Evolutionary conservation across 2,329 filamentous ascomycete genomes (phyloP), one percentile per base, ranked within the genome.

Genomic region (Graphilbum fragrans): DNA sequence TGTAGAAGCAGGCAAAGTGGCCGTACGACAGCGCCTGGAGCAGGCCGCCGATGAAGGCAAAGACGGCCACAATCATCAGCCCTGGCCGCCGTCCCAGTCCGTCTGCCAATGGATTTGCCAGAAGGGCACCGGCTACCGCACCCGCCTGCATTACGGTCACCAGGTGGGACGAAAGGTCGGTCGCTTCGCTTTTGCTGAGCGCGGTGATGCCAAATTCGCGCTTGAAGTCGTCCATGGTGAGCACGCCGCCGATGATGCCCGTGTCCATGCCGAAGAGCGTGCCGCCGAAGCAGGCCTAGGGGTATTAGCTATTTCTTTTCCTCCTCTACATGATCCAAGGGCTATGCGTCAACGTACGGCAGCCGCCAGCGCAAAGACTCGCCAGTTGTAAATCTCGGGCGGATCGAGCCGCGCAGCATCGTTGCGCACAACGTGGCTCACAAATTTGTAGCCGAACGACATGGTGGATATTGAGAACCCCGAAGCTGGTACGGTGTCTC

Each of bases 341-440:
- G n/a, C n/a, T n/a, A n/a, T n/a, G n/a, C n/a, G n/a, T n/a, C 18
- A 14, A 46, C 46, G 25, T 41, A 49, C 47, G 21, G 76, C 79
- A 43, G 69, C 72, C 17, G 78, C 76, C 44, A 82, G 60, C 38
- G 71, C 63, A 46, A 78, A 80, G 4, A 80, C 75, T 40, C 77
- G 69, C 77, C 77, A 82, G 52, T 77, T 77, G 59, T 82, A 82
- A 42, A 82, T 74, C 55, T 82, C 74, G 8, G 70, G 67, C 14
- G 80, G 80, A 50, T 83, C 80, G 35, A 63, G 61, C 54, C 67
- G 74, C 63, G 82, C 80, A 35, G 79, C 72, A 51, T 82, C 66
- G 53, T 70, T 70, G 47, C 63, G 65, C 48, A 70, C 63, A 45
- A 70, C 21, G 18, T 37, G 34, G 11, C 31, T 40, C 34, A 48